Conservation (phyloP, 2,329 filamentous ascomycete species). For the Exophiala lecanii-corni region DNA sequence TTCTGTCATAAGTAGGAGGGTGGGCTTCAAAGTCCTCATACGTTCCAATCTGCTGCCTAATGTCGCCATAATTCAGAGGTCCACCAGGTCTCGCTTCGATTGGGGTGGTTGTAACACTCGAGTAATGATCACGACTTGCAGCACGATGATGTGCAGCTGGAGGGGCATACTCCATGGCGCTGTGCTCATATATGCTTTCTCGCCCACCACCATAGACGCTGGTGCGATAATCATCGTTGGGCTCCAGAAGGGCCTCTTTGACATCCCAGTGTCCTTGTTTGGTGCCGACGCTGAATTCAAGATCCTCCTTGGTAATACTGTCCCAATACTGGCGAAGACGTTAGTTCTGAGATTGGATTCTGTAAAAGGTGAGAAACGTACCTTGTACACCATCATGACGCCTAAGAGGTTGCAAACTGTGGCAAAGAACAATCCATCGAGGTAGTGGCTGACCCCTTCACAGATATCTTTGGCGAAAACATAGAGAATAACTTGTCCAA, state of each 20-base stretch:
- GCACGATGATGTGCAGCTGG: slow-evolving; percentile 9
- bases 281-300: slow-evolving; percentile 94
- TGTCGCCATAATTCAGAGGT: slow-evolving; percentile 15
- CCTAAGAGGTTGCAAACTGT: slow-evolving; percentile 89
- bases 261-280: slow-evolving; percentile 98
- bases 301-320: slow-evolving; percentile 94
- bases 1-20: slow-evolving; percentile 6
- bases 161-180: slow-evolving; percentile 22
- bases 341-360: slow-evolving; percentile 29
- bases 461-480: slow-evolving; percentile 84
- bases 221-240: slow-evolving; percentile 58
- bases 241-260: slow-evolving; percentile 79
- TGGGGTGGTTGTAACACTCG: slow-evolving; percentile 11
- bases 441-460: slow-evolving; percentile 77
- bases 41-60: slow-evolving; percentile 16
- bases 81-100: slow-evolving; percentile 13
- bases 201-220: slow-evolving; percentile 32
- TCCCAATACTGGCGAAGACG: slow-evolving; percentile 76
- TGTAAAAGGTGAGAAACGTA: slow-evolving; percentile 33
- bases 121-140: slow-evolving; percentile 14
- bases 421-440: slow-evolving; percentile 91
- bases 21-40: slow-evolving; percentile 19
- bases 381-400: slow-evolving; percentile 99
- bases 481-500: slow-evolving; percentile 89
- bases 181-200: slow-evolving; percentile 65